Base-by-base conservation (phyloP, 495 filamentous ascomycete species). In the Aspergillus taichungensis region DNA sequence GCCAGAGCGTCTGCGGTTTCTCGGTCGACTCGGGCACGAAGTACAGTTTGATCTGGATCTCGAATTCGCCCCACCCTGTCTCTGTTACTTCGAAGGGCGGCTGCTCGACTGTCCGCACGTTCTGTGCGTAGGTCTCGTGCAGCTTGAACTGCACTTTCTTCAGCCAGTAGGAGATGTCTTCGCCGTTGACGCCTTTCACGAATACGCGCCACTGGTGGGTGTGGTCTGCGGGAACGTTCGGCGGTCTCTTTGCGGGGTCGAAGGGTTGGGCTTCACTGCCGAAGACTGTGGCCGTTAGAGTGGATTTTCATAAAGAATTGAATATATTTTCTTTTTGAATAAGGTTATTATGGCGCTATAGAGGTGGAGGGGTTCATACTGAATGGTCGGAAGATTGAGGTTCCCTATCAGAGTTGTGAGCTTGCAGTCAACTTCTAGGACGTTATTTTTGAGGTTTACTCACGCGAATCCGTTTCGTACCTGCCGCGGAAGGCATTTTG, bases 51-150 rank as follows among this genome's bases (percentile, higher is more conserved):
- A 98, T 84, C 46, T 87, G 83, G 51, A 97, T 90, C 57, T 92
- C 85, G 70, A 98, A 98, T 70, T 95, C 92, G 53, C 92, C 92
- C 88, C 91, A 98, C 32, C 92, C 92, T 0, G 90, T 95, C 65
- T 96, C 92, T 41, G 74, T 74, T 36, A 97, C 84, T 60, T 85
- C 77, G 62, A 95, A 97, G 27, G 91, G 84, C 27, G 80, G 80
- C 37, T 78, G 74, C 62, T 87, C 73, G 69, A 88, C 62, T 37
- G 83, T 88, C 47, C 92, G 85, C 2, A 90, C 72, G 49, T 83
- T 82, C 59, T 95, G 90, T 31, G 85, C 78, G 62, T 95, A 96
- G 5, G 89, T 92, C 56, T 96, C 89, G 73, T 95, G 88, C 4
- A 98, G 78, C 61, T 96, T 96, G 74, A 98, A 97, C 61, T 94